Conservation (phyloP, 176 grass and related monocot species). For the Paspalum notatum region DNA sequence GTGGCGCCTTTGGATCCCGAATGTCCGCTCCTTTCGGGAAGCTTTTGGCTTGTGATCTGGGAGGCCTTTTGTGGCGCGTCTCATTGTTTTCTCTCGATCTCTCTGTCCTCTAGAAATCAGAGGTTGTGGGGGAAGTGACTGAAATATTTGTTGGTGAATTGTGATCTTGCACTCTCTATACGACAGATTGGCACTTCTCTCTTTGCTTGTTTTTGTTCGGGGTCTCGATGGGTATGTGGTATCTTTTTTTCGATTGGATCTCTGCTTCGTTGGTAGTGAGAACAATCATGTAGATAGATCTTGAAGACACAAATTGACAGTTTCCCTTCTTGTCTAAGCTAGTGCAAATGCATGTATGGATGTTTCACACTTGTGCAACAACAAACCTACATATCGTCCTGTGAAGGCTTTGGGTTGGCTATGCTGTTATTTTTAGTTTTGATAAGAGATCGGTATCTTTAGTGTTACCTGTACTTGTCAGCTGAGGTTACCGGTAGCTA, state of each 20-base stretch:
- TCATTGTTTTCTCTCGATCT: neutral
- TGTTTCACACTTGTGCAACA: neutral
- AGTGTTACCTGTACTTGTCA: neutral
- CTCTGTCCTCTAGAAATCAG: neutral
- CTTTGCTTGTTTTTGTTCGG: neutral
- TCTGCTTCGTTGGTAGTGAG: neutral
- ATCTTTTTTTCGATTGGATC: neutral
- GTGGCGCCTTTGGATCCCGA: neutral
- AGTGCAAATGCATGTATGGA: neutral
- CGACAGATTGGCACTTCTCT: neutral
- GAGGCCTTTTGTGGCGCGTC: neutral
- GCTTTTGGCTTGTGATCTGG: conserved; percentile 1
- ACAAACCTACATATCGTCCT: neutral
- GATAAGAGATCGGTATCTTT: neutral
- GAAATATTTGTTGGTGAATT: neutral
- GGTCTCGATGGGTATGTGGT: neutral
- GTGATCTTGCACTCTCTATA: neutral
- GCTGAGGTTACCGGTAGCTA: neutral
- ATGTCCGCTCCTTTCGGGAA: neutral
- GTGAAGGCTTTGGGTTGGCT: neutral
- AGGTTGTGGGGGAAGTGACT: neutral
- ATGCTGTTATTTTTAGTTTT: neutral
- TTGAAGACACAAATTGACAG: neutral
- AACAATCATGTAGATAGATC: neutral
- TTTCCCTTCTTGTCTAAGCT: neutral